Evolutionary conservation across 805 yeast genomes (phyloP).

Genomic region (Teunomyces gatunensis): DNA sequence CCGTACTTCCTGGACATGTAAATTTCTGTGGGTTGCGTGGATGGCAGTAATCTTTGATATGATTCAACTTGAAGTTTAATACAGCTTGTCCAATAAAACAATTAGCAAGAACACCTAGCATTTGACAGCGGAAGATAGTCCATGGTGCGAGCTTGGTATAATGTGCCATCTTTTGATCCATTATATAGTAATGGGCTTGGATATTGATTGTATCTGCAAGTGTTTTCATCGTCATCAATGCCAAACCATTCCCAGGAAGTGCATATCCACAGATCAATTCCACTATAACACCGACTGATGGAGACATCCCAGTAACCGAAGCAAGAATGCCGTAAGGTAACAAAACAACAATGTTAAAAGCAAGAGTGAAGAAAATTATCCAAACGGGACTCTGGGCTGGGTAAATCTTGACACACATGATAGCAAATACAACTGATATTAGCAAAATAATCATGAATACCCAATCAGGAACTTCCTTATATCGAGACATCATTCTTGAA

Average conservation of each 20-base stretch:
- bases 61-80: slow-evolving; percentile 29
- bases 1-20: slow-evolving; percentile 28
- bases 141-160: slow-evolving; percentile 21
- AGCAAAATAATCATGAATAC: slow-evolving; percentile 22
- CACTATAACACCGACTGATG: slow-evolving; percentile 16
- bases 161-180: slow-evolving; percentile 36
- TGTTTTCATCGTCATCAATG: slow-evolving; percentile 20
- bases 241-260: slow-evolving; percentile 23
- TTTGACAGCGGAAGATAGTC: slow-evolving; percentile 23
- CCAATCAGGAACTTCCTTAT: slow-evolving; percentile 40
- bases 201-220: slow-evolving; percentile 26
- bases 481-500: slow-evolving; percentile 28
- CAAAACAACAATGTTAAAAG: slow-evolving; percentile 20
- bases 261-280: slow-evolving; percentile 25
- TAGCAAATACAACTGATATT: slow-evolving; percentile 24
- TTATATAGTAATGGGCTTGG: slow-evolving; percentile 29
- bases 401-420: slow-evolving; percentile 7
- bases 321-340: slow-evolving; percentile 18
- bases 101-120: slow-evolving; percentile 22
- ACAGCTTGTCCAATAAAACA: slow-evolving; percentile 28
- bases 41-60: slow-evolving; percentile 37
- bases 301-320: slow-evolving; percentile 13
- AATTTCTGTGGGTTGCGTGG: slow-evolving; percentile 43
- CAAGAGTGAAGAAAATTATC: slow-evolving; percentile 19
- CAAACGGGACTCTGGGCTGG: slow-evolving; percentile 22